phyloP scores from a whole-genome alignment of 2,329 filamentous ascomycete species.

The Geosmithia morbida region DNA sequence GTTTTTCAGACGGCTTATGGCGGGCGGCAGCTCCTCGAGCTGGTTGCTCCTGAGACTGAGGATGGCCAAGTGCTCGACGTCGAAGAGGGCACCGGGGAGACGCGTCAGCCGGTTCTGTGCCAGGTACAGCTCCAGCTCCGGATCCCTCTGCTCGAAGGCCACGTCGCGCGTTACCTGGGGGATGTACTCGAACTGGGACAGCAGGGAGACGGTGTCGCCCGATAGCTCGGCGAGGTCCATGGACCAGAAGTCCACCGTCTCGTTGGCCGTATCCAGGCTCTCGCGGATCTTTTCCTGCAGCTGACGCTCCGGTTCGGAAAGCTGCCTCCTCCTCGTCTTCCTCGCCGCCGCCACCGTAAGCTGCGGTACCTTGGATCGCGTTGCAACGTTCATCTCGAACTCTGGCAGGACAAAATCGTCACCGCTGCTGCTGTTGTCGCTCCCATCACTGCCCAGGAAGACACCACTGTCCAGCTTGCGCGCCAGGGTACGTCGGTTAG shows the following conservation, averaged over 20 bases:
- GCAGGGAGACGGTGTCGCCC: constrained; percentile 39
- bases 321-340: constrained; percentile 24
- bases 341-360: constrained; percentile 12
- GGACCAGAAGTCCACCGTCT: constrained; percentile 48
- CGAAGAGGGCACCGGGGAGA: constrained; percentile 47
- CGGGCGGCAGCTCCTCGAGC: constrained; percentile 44
- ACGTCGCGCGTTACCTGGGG: constrained; percentile 40
- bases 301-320: constrained; percentile 24
- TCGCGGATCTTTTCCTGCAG: constrained; percentile 30
- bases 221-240: constrained; percentile 37
- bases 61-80: constrained; percentile 45
- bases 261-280: constrained; percentile 43
- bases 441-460: constrained; percentile 48
- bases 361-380: constrained; percentile 18
- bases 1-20: constrained; percentile 41
- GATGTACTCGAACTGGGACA: constrained; percentile 39
- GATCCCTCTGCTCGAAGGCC: constrained; percentile 43
- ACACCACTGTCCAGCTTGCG: constrained; percentile 55
- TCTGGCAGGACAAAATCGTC: not conserved
- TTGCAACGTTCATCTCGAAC: constrained; percentile 8
- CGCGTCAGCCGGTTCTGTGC: constrained; percentile 40
- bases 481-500: constrained; percentile 33
- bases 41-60: constrained; percentile 52
- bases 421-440: constrained; percentile 21
- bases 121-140: constrained; percentile 46